phyloP scores from a whole-genome alignment of 495 filamentous ascomycete genomes.

The Arthonia radiata region DNA sequence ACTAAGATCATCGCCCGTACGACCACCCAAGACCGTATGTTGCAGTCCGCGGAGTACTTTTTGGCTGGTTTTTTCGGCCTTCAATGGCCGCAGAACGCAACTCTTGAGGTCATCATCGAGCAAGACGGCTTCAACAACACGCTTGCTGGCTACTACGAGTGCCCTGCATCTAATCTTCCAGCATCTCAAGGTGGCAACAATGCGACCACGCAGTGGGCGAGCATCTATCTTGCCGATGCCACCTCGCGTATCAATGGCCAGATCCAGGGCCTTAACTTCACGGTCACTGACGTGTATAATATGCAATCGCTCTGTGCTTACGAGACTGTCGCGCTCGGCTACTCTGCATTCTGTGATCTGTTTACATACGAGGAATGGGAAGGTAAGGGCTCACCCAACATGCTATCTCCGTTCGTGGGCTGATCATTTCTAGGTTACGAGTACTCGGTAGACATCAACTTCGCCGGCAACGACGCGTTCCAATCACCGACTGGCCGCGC shows the following conservation, averaged over 20 bases:
- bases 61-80: conserved; percentile 32
- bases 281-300: conserved; percentile 24
- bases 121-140: conserved; percentile 16
- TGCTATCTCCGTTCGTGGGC: too few relatives aligned
- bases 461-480: conserved; percentile 30
- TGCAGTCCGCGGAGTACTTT: conserved; percentile 22
- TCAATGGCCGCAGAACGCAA: conserved; percentile 28
- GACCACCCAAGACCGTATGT: conserved; percentile 29
- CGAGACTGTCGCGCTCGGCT: conserved; percentile 34
- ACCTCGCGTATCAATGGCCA: conserved; percentile 21
- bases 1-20: conserved; percentile 36
- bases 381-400: too few relatives aligned
- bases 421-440: too few relatives aligned
- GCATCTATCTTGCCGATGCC: conserved; percentile 22
- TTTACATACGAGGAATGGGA: conserved; percentile 33
- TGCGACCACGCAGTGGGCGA: conserved; percentile 13
- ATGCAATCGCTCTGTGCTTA: conserved; percentile 29
- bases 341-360: conserved; percentile 26
- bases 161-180: conserved; percentile 10
- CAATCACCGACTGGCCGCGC: conserved; percentile 36
- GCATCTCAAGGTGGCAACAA: conserved; percentile 9
- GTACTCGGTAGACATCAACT: conserved; percentile 32
- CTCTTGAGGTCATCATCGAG: conserved; percentile 26
- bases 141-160: conserved; percentile 15
- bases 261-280: conserved; percentile 25